A percentile compares a stretch with the other conserved stretches of the same genome.
Evolutionary conservation across 2,329 filamentous ascomycete genomes (phyloP).

Genomic region (Arthrobotrys pseudoclavata): DNA sequence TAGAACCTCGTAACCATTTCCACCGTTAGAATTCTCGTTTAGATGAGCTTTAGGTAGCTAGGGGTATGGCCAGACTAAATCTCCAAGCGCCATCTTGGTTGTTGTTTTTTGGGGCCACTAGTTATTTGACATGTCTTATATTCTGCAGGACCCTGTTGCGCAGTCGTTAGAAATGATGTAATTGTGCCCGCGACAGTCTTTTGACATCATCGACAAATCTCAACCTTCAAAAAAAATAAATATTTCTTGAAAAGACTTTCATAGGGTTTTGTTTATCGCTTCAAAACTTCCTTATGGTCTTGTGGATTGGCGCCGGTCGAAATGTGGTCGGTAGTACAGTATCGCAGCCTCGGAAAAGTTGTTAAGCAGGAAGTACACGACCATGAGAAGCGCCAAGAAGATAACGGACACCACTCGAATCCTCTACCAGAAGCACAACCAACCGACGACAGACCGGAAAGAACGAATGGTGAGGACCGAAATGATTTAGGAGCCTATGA

Average conservation of each 20-base stretch:
- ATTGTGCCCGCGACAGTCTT: not conserved
- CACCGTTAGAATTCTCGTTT: too few relatives aligned
- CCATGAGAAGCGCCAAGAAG: constrained; percentile 9
- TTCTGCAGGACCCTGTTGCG: too few relatives aligned
- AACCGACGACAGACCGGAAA: not conserved
- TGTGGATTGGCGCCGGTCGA: not conserved
- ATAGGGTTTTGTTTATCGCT: not conserved
- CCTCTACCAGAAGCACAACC: not conserved
- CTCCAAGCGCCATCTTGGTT: not conserved
- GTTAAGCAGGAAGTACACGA: not conserved
- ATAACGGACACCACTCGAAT: not conserved
- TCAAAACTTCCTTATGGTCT: not conserved
- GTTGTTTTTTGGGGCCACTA: not conserved
- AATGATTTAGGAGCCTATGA: not conserved
- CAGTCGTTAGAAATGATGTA: not conserved
- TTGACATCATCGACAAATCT: not conserved
- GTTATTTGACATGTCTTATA: too few relatives aligned
- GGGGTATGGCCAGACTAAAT: too few relatives aligned
- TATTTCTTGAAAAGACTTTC: not conserved
- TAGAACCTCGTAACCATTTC: too few relatives aligned
- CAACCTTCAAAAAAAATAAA: too few relatives aligned
- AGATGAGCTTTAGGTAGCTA: too few relatives aligned
- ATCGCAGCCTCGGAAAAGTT: constrained; percentile 5
- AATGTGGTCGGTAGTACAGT: constrained; percentile 35
- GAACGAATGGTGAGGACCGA: not conserved